Conservation (phyloP, 2,329 filamentous ascomycete genomes). For the Hymenoscyphus repandus region DNA sequence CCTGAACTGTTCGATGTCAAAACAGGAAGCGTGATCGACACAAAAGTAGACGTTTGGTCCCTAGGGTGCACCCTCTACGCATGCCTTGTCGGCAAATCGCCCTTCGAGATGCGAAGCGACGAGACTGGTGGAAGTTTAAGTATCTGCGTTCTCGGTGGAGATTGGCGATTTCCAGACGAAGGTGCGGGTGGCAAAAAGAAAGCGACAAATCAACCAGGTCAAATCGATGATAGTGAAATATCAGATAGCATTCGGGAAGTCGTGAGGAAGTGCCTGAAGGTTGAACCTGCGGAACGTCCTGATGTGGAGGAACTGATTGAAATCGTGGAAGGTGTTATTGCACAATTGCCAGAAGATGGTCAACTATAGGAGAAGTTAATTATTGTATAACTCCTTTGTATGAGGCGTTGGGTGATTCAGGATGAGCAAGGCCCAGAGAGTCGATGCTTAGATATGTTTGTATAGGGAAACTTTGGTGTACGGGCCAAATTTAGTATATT, state of each 20-base stretch:
- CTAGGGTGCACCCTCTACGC: conserved; percentile 97
- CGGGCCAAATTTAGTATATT: too few relatives aligned
- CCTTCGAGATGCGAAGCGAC: conserved; percentile 92
- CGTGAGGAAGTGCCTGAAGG: conserved; percentile 76
- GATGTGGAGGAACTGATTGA: conserved; percentile 79
- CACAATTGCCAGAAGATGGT: conserved; percentile 58
- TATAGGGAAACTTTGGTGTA: too few relatives aligned
- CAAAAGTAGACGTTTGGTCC: conserved; percentile 97
- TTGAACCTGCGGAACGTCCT: conserved; percentile 83
- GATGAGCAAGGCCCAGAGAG: too few relatives aligned
- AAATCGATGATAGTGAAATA: conserved; percentile 45
- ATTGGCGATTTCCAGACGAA: conserved; percentile 96
- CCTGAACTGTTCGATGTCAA: conserved; percentile 98
- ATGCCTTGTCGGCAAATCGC: conserved; percentile 91
- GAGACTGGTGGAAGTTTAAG: conserved; percentile 92
- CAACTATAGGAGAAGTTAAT: not conserved
- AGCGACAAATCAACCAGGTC: conserved; percentile 29
- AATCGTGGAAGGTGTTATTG: conserved; percentile 70
- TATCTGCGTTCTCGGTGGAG: conserved; percentile 86
- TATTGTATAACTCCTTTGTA: too few relatives aligned
- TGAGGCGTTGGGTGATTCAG: too few relatives aligned
- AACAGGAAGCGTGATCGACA: conserved; percentile 85
- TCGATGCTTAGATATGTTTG: too few relatives aligned
- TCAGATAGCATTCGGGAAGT: conserved; percentile 82
- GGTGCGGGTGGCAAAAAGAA: conserved; percentile 49